Base-by-base conservation (phyloP, 257 asterid genomes). In the Nicotiana attenuata region DNA sequence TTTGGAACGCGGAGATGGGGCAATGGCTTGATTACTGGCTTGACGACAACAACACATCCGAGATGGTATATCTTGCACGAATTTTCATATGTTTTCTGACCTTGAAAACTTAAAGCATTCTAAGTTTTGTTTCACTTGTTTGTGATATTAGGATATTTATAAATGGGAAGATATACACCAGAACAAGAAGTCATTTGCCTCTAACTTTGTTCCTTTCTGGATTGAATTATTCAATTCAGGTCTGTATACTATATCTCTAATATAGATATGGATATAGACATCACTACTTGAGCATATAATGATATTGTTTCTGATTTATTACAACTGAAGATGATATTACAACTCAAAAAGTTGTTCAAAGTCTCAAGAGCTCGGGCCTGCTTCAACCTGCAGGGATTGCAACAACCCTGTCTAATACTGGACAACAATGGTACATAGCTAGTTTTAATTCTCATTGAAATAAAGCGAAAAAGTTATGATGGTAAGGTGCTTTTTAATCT, bases 21-120 rank as follows among this genome's bases (percentile, higher is more conserved):
- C 99, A 96, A 35, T 96, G 99, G 99, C 85, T 89, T 38, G 99
- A 96, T 89, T 93, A 91, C 88, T 92, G 97, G 98, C 83, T 96
- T 65, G 68, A 19, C 65, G 77, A 80, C 66, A 78, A 81, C 66
- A 57, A 80, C 35, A 64, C 38, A 73, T 83, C 85, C 16, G 64
- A 92, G 89, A 94, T 90, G 75, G 81, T 67, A 10, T 77, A 31
- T 64, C 1, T 1, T 26, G 38, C 13, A 56, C 0, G 5, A 11
- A 29, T 77, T 57, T 26, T 2, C 20, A 50, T 0, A 13, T 63
- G 35, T 63, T 1, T 13, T 64, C 69, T 26, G 10, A 14, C 4
- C n/a, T 13, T 5, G 10, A 26, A 64, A 24, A 2, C 2, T 4
- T 26, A 26, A 24, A 64, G 38, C 38, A 26, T 64, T 64, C 69